Evolutionary conservation across 1,284 basidiomycete genomes (phyloP), one percentile per base, ranked within the genome.

Genomic region (Sporisorium exsertum): DNA sequence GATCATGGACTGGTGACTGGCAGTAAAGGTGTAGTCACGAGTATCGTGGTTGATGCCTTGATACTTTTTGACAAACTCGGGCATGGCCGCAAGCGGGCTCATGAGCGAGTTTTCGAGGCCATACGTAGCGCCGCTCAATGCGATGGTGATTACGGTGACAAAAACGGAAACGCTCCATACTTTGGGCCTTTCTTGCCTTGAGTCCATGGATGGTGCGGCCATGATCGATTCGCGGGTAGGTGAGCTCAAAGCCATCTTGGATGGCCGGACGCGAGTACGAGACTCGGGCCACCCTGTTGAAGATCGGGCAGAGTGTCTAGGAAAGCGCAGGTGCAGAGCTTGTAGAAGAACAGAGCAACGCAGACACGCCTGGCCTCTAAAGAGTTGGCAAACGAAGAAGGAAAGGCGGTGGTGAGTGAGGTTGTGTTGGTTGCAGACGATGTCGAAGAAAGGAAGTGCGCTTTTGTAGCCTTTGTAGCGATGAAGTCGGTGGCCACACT

Each of bases 21-120:
- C 77, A 1, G 79, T 77, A 45, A 81, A 77, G n/a, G 76, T 78
- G 40, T 70, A 74, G 40, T 69, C 63, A 47, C 68, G 64, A 1
- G 77, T 80, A 0, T 61, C 49, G 5, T 35, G 61, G 35, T 80
- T 80, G 72, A 76, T 22, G 9, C 77, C 78, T 52, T 81, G 79
- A 29, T 72, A 75, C 55, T 74, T 63, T 26, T 71, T 57, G 33
- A 81, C 79, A 42, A 81, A 81, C 26, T 63, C 63, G 32, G 68
- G 66, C 64, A 79, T 79, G 32, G 79, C 76, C 20, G 77, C 71
- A 29, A 81, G 62, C 40, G 79, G 79, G 27, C 77, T 72, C 65
- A 81, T 74, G 68, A 81, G 64, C 24, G 71, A 69, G 61, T 81
- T 81, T 29, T 81, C 79, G 54, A 72, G 64, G 16, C 73, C 73